Conservation (phyloP, 2,329 filamentous ascomycete genomes). For the Chlorencoelia australis region DNA sequence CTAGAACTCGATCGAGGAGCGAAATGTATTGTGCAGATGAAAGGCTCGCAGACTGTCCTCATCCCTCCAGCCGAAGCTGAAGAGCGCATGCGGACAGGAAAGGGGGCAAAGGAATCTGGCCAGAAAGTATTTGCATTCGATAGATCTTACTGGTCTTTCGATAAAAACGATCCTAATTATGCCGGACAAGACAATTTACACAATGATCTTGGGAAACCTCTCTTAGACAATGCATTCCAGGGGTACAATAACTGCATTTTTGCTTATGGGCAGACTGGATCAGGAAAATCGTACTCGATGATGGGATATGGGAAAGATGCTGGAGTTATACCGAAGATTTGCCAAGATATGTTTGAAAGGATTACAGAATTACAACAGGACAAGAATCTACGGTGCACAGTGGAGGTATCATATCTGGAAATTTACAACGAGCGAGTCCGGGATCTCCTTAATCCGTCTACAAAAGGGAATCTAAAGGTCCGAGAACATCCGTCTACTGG, state of each 20-base stretch:
- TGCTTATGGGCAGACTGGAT: constrained; percentile 95
- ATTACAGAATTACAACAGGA: constrained; percentile 64
- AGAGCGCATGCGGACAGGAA: constrained; percentile 43
- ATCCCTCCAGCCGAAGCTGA: constrained; percentile 57
- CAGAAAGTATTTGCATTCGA: constrained; percentile 92
- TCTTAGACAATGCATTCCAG: constrained; percentile 95
- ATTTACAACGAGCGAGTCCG: constrained; percentile 98
- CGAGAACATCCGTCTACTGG: constrained; percentile 96
- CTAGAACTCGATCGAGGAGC: constrained; percentile 80
- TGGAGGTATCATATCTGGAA: constrained; percentile 96
- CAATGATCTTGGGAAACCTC: constrained; percentile 74
- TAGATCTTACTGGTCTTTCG: constrained; percentile 96
- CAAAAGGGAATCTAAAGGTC: constrained; percentile 93
- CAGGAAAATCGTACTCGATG: constrained; percentile 98
- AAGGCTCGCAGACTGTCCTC: constrained; percentile 81
- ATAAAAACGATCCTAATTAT: constrained; percentile 69
- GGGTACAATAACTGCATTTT: constrained; percentile 99
- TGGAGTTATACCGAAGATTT: constrained; percentile 94
- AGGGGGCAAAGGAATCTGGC: constrained; percentile 57
- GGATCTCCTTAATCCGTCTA: constrained; percentile 88
- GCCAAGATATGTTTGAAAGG: constrained; percentile 91
- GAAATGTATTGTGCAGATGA: constrained; percentile 98
- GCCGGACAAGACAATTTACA: constrained; percentile 87
- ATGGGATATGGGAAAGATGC: constrained; percentile 97
- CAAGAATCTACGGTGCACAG: constrained; percentile 73